Conservation (phyloP, 768 basidiomycete species). For the Sarcomyxa edulis region DNA sequence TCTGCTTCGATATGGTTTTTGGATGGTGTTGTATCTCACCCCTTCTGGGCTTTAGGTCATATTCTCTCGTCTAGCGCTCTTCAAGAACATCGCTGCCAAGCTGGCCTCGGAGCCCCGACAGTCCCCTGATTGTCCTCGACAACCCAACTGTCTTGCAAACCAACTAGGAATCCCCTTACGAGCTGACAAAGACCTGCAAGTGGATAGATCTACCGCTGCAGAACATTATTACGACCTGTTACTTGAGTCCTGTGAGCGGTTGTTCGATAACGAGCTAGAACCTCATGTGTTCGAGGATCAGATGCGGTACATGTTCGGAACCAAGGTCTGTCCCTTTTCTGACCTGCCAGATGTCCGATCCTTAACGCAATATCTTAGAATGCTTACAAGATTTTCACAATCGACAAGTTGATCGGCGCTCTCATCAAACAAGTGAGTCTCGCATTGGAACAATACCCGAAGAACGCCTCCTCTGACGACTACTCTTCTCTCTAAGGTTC, state of each 20-base stretch:
- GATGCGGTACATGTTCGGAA: constrained; percentile 83
- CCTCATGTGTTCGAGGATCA: constrained; percentile 86
- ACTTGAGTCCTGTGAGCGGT: constrained; percentile 80
- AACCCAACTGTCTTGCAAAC: constrained; percentile 16
- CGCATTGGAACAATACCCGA: too few species aligned
- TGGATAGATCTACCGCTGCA: constrained; percentile 37
- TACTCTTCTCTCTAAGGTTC: constrained; percentile 51
- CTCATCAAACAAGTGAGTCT: constrained; percentile 80
- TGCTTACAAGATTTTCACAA: constrained; percentile 86
- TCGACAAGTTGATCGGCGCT: constrained; percentile 85
- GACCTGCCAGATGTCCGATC: neutral
- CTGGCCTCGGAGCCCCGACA: constrained; percentile 22
- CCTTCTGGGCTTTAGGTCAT: too few species aligned
- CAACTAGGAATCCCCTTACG: constrained; percentile 23
- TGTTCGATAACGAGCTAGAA: constrained; percentile 93
- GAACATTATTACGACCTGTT: constrained; percentile 78
- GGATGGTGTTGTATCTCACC: constrained; percentile 5
- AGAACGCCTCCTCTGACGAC: too few species aligned
- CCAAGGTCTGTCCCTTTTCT: constrained; percentile 41
- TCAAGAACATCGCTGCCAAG: constrained; percentile 67
- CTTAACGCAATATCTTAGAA: constrained; percentile 33
- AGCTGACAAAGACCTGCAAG: constrained; percentile 20
- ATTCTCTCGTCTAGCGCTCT: constrained; percentile 73
- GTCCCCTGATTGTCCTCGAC: constrained; percentile 9
- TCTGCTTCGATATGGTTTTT: constrained; percentile 5